Conservation (phyloP, 2,329 filamentous ascomycete genomes). For the Cladophialophora carrionii region DNA sequence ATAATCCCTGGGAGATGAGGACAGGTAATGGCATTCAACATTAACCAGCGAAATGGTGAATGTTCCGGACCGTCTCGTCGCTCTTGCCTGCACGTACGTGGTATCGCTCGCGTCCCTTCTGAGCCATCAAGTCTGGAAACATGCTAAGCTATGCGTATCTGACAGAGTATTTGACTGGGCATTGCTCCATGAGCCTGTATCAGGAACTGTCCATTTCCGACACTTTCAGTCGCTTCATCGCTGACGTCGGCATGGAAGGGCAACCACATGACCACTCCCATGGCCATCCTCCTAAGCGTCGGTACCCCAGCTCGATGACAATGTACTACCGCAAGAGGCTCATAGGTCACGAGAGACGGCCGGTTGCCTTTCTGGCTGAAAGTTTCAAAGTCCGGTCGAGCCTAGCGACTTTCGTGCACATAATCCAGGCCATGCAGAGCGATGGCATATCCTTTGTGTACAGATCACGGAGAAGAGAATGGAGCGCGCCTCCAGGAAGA, state of each 20-base stretch:
- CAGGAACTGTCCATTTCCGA: slow-evolving; percentile 76
- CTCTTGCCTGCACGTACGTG: slow-evolving; percentile 54
- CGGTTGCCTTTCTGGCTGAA: slow-evolving; percentile 85
- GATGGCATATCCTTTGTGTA: slow-evolving; percentile 65
- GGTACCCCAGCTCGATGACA: slow-evolving; percentile 80
- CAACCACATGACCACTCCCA: slow-evolving; percentile 81
- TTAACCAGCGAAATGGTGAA: slow-evolving; percentile 79
- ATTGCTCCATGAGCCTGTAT: slow-evolving; percentile 71
- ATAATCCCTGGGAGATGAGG: slow-evolving; percentile 83
- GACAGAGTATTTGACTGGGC: slow-evolving; percentile 53
- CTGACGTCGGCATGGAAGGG: slow-evolving; percentile 92
- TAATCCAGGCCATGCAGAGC: slow-evolving; percentile 63
- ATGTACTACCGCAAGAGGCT: slow-evolving; percentile 97
- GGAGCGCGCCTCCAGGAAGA: slow-evolving; percentile 47
- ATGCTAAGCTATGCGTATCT: slow-evolving; percentile 38
- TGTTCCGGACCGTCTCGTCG: slow-evolving; percentile 58
- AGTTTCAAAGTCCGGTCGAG: slow-evolving; percentile 69
- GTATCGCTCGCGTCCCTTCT: neutral
- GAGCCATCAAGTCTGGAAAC: neutral
- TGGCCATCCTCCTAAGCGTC: slow-evolving; percentile 58
- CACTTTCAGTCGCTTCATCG: slow-evolving; percentile 83
- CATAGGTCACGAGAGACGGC: slow-evolving; percentile 78
- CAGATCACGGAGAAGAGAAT: slow-evolving; percentile 56
- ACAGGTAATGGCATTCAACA: slow-evolving; percentile 71
- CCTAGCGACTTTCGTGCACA: slow-evolving; percentile 69